Conservation (phyloP, 225 moss, liverwort and hornwort genomes). For the Straminergon stramineum region DNA sequence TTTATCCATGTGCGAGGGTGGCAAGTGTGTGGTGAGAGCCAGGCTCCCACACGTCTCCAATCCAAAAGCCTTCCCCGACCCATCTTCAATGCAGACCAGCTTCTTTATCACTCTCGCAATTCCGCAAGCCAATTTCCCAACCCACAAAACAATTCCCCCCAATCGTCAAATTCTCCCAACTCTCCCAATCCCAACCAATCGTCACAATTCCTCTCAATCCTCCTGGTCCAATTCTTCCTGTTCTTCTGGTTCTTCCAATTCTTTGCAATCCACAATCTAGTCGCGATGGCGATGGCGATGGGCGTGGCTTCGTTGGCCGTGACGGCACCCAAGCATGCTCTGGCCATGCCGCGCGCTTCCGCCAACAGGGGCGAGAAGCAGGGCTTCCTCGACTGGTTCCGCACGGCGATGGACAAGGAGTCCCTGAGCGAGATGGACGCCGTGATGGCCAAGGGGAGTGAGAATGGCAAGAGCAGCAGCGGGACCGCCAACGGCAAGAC, state of each 20-base stretch:
- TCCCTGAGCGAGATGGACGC: slow-evolving; percentile 15
- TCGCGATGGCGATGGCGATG: slow-evolving; percentile 36
- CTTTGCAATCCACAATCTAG: neutral
- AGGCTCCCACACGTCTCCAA: slow-evolving; percentile 23
- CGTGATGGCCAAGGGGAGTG: neutral
- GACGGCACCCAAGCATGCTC: neutral
- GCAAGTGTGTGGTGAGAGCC: slow-evolving; percentile 37
- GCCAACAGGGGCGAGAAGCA: slow-evolving; percentile 21
- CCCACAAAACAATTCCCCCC: neutral
- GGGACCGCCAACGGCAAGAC: neutral
- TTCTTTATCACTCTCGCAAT: neutral
- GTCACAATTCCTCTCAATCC: neutral
- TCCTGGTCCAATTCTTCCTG: neutral
- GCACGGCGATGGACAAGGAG: slow-evolving; percentile 13
- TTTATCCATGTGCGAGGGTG: slow-evolving; percentile 9
- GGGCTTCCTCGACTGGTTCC: slow-evolving; percentile 37
- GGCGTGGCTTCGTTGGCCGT: slow-evolving; percentile 22
- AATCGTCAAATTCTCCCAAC: neutral
- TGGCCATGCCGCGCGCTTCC: slow-evolving; percentile 10
- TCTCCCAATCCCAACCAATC: neutral
- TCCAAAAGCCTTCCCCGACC: neutral
- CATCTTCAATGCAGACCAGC: neutral
- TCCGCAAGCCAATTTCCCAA: neutral
- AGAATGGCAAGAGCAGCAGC: neutral
- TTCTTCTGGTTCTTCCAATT: neutral